Conservation (phyloP, 495 filamentous ascomycete species). For the Penicillium tannophilum region DNA sequence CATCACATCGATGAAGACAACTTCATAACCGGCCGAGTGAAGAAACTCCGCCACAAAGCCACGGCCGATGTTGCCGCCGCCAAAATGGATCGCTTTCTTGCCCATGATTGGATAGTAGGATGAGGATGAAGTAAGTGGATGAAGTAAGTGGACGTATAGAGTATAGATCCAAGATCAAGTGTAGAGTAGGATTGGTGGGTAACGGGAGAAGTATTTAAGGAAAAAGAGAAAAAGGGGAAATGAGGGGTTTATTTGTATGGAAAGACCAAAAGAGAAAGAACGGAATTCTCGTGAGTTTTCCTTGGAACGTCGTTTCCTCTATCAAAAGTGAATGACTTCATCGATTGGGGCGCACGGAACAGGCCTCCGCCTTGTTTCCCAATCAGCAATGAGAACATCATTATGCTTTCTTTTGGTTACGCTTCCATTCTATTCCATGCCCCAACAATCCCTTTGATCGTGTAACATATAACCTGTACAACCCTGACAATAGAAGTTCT, state of each 20-base stretch:
- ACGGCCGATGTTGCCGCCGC: slow-evolving; percentile 87
- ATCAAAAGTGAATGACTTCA: slow-evolving; percentile 30
- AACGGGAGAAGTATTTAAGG: neutral
- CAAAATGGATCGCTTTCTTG: slow-evolving; percentile 90
- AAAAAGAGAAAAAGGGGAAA: neutral
- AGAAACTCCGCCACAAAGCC: slow-evolving; percentile 75
- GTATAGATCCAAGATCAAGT: neutral
- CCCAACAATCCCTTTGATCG: neutral
- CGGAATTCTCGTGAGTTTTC: neutral
- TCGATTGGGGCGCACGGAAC: slow-evolving; percentile 25
- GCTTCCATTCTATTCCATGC: neutral
- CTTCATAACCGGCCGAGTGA: slow-evolving; percentile 75
- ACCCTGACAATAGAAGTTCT: neutral
- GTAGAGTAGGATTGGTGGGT: neutral
- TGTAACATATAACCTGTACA: neutral
- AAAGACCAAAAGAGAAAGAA: neutral
- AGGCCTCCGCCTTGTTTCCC: slow-evolving; percentile 32
- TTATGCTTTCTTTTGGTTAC: slow-evolving; percentile 7
- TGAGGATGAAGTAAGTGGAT: slow-evolving; percentile 8
- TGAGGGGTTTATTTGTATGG: neutral
- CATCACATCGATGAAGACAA: slow-evolving; percentile 94
- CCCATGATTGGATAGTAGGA: slow-evolving; percentile 46
- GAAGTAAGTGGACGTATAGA: no score
- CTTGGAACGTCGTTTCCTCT: slow-evolving; percentile 7
- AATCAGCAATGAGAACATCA: slow-evolving; percentile 19